These are phyloP conservation scores for Wickerhamiella dianesei DNA, from an alignment of 805 yeast genomes.

Conservation along the genomic window DNA sequence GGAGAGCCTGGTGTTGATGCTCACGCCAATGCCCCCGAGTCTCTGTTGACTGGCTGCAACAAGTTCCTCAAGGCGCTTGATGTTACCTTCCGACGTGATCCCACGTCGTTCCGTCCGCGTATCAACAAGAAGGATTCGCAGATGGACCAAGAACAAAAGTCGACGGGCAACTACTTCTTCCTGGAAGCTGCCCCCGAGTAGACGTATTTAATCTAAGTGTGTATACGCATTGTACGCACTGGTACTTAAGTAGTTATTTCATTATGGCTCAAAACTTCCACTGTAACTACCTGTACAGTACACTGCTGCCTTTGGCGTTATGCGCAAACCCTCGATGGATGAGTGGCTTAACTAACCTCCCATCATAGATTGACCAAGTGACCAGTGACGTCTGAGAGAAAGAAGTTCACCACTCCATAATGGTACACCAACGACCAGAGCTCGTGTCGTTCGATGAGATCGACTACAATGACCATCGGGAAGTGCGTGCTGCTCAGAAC, in stretches of 20 bases:
- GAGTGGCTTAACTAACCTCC: neutral
- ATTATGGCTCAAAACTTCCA: no score
- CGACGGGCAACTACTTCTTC: constrained; percentile 88
- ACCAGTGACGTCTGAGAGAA: neutral
- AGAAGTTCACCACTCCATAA: constrained; percentile 2
- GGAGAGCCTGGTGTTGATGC: constrained; percentile 86
- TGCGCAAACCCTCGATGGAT: no score
- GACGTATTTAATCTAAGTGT: neutral
- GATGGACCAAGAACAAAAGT: constrained; percentile 97
- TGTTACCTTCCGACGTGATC: constrained; percentile 98
- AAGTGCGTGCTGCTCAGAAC: constrained; percentile 60
- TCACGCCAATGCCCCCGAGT: constrained; percentile 77
- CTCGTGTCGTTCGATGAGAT: constrained; percentile 73
- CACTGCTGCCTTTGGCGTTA: no score
- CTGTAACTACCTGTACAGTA: no score
- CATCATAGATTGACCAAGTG: neutral
- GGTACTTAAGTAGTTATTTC: neutral
- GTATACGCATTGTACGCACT: neutral
- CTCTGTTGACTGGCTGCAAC: constrained; percentile 93
- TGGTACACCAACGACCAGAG: constrained; percentile 36
- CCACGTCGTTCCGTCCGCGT: constrained; percentile 96
- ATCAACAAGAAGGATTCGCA: constrained; percentile 95
- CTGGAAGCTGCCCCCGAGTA: constrained; percentile 46
- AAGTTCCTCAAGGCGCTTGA: constrained; percentile 90
- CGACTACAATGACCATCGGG: constrained; percentile 52